Evolutionary conservation across 2,329 filamentous ascomycete species (phyloP), one percentile per base, ranked within the genome.

Genomic region (Fusarium sp.): DNA sequence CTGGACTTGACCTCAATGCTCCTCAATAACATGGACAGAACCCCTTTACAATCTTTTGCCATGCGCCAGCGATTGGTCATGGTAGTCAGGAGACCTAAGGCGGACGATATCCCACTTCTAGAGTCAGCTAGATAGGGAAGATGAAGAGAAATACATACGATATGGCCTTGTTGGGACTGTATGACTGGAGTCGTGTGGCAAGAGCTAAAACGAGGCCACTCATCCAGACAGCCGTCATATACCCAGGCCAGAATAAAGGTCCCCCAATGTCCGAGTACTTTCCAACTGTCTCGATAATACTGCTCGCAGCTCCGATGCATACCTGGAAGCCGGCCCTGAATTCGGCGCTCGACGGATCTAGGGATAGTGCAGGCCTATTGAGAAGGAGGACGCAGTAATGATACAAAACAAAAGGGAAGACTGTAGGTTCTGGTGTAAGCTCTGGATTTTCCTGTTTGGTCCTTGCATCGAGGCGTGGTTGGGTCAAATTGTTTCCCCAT

Each of bases 171-270:
- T 62, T 52, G 18, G 65, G 39, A 4, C 76, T 72, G 31, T 82
- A 82, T 8, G 80, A 65, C 11, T 77, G 74, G 24, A 82, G 71
- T n/a, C 80, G 75, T 39, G 76, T 76, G 8, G 81, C 80, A 66
- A 83, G 83, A 2, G 81, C 81, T 9, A 84, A 69, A 6, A 83
- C 79, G 2, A 84, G 74, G 9, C 83, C 82, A 8, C 81, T 79
- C 81, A 83, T 84, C 82, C 82, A 84, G 0, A 77, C 72, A 2
- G 81, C 79, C 1, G 82, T 82, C 29, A 84, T 72, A 13, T 79
- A 80, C 0, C 81, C 80, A 0, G 82, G 82, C 82, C 82, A 84
- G 72, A 69, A 74, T n/a, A 75, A 60, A 2, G 69, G 69, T 18
- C 64, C 72, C 6, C 22, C 24, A 27, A 59, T 20, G 9, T 58